Evolutionary conservation across 2,329 filamentous ascomycete genomes (phyloP).

Genomic region (Berkeleyomyces basicola): DNA sequence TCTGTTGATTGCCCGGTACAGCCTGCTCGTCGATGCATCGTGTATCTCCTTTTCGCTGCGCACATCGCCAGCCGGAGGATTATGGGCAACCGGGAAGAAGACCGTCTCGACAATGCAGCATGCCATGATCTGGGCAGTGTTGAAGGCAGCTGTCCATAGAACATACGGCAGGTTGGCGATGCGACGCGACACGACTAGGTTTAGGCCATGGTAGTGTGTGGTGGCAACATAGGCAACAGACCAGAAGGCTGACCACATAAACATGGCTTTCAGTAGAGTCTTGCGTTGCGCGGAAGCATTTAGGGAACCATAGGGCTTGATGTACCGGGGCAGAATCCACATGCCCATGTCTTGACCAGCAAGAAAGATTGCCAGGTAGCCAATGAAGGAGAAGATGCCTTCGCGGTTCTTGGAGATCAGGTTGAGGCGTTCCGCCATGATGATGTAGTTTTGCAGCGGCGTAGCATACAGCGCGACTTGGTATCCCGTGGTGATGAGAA

Average conservation of each 20-base stretch:
- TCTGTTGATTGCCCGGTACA: conserved; percentile 73
- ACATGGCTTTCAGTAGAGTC: conserved; percentile 46
- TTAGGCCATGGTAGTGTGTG: conserved; percentile 51
- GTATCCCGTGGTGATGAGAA: conserved; percentile 53
- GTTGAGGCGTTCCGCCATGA: conserved; percentile 63
- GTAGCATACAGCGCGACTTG: conserved; percentile 63
- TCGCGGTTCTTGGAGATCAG: conserved; percentile 83
- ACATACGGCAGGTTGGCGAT: conserved; percentile 89
- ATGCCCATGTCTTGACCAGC: conserved; percentile 73
- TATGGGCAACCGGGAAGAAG: conserved; percentile 44
- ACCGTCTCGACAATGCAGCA: conserved; percentile 64
- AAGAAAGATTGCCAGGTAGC: conserved; percentile 89
- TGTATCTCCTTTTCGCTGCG: conserved; percentile 43
- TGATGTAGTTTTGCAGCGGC: conserved; percentile 62
- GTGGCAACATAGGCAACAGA: conserved; percentile 53
- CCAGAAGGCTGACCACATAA: conserved; percentile 52
- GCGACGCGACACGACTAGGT: conserved; percentile 65
- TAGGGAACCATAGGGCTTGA: conserved; percentile 27
- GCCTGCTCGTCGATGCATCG: conserved; percentile 54
- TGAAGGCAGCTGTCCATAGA: conserved; percentile 84
- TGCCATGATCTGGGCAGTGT: conserved; percentile 61
- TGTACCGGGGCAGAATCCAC: conserved; percentile 50
- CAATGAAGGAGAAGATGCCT: conserved; percentile 78
- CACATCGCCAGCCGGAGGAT: conserved; percentile 18
- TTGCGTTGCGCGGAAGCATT: conserved; percentile 28